Evolutionary conservation across 2,329 filamentous ascomycete species (phyloP), one percentile per base, ranked within the genome.

Genomic region (Cladophialophora carrionii): DNA sequence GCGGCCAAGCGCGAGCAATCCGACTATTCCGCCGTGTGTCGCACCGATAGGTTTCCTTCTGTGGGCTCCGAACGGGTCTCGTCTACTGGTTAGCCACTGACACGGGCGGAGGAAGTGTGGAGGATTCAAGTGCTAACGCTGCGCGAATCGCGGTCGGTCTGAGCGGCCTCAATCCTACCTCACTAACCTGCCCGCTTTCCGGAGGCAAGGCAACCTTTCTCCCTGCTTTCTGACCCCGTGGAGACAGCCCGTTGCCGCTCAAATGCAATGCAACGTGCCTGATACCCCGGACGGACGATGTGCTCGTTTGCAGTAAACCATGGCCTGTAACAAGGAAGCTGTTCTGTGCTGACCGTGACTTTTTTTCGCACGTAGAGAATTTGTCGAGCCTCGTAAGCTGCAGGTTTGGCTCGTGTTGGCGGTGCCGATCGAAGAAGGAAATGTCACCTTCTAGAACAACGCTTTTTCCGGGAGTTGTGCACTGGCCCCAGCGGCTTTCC

Each of bases 381-480:
- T 31, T 55, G 52, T 32, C 52, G 49, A 12, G 26, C 20, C 26
- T 55, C 29, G 48, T 53, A 32, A 52, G 48, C 57, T 54, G 52
- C 52, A 54, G 31, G 52, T 43, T 20, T 17, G 37, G 31, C 52
- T 54, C 29, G 52, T 32, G 52, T 41, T 34, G 48, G 43, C 22
- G 20, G 29, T 26, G 63, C 26, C 53, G 61, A 66, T 62, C 51
- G 48, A 49, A 59, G 56, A 62, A 52, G 53, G 46, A 34, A 57
- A 61, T 65, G 59, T 63, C 60, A 63, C 64, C 67, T 69, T 69
- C 67, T 69, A 67, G 67, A 69, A 69, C 62, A 63, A 62, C 61
- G 37, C 59, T 57, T 61, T 53, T 53, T 51, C 49, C 24, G 61
- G 61, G 26, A 43, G 8, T 7, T n/a, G 5, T n/a, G 37, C 37